Conservation (phyloP, 495 filamentous ascomycete species). For the Aspergillus ostianus region DNA sequence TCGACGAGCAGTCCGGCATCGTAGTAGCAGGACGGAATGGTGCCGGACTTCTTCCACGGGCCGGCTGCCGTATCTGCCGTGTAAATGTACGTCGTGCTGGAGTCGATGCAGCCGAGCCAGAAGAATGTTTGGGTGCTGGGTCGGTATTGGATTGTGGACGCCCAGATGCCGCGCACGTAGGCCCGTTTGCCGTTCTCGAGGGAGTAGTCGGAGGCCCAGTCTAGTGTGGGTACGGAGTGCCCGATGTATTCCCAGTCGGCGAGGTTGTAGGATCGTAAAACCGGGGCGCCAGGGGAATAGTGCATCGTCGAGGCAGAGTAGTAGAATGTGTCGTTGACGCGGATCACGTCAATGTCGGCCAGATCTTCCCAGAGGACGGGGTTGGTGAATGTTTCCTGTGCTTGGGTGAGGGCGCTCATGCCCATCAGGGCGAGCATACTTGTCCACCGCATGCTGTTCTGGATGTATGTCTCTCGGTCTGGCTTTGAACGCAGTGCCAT, state of each 20-base stretch:
- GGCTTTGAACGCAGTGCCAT: no score
- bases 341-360: slow-evolving; percentile 46
- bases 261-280: slow-evolving; percentile 56
- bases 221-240: slow-evolving; percentile 52
- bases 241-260: slow-evolving; percentile 55
- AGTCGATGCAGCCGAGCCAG: slow-evolving; percentile 57
- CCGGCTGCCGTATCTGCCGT: slow-evolving; percentile 38
- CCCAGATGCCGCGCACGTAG: slow-evolving; percentile 57
- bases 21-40: slow-evolving; percentile 53
- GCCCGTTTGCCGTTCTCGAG: slow-evolving; percentile 39
- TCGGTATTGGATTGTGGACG: slow-evolving; percentile 51
- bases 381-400: slow-evolving; percentile 28
- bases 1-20: slow-evolving; percentile 58
- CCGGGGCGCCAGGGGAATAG: slow-evolving; percentile 58
- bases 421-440: neutral
- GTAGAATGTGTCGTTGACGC: slow-evolving; percentile 47
- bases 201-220: slow-evolving; percentile 48
- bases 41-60: slow-evolving; percentile 35
- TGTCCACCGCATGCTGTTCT: no score
- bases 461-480: no score
- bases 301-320: slow-evolving; percentile 57
- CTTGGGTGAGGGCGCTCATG: neutral
- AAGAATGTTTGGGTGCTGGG: slow-evolving; percentile 46
- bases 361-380: slow-evolving; percentile 47
- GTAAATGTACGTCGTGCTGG: slow-evolving; percentile 48